Percentiles rank a stretch among this genome's conserved stretches.
phyloP scores from a whole-genome alignment of 108 stramenopile species.

The Skeletonema costatum region DNA sequence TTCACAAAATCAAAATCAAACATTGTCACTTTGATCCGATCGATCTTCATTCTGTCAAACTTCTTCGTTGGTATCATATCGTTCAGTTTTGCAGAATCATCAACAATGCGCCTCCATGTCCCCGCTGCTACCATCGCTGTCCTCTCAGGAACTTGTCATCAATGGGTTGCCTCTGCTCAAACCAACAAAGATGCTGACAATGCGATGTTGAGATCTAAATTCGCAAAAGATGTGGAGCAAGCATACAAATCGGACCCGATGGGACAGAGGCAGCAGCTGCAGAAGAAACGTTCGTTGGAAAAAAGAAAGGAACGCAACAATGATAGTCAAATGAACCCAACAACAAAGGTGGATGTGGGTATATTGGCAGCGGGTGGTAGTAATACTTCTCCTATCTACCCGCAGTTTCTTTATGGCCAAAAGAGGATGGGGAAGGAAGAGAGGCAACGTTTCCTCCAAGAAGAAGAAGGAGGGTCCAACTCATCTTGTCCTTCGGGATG shows the following conservation, averaged over 20 bases:
- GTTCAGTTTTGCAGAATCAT: background rate
- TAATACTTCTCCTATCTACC: background rate
- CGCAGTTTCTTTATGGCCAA: background rate
- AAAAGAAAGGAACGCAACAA: background rate
- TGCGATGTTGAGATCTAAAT: constrained; percentile 8
- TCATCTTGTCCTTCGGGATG: constrained; percentile 30
- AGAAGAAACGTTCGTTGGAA: constrained; percentile 1
- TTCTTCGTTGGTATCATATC: background rate
- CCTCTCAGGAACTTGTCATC: constrained; percentile 3
- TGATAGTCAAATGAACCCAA: no score
- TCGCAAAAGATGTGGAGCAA: constrained; percentile 9
- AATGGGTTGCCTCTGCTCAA: constrained; percentile 1
- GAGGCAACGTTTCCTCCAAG: constrained; percentile 20
- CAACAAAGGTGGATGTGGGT: constrained; percentile 1
- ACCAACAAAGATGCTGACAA: background rate
- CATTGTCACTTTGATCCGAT: background rate
- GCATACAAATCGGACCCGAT: constrained; percentile 21
- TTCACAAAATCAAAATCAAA: no score
- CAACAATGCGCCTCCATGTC: constrained; percentile 32
- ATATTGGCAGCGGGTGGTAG: background rate
- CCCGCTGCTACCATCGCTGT: constrained; percentile 20
- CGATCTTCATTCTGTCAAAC: background rate
- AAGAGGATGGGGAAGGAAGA: background rate
- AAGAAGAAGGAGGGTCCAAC: background rate
- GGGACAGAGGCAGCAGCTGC: constrained; percentile 21